A percentile compares a stretch with the other conserved stretches of the same genome.
Evolutionary conservation across 495 filamentous ascomycete genomes (phyloP).

Genomic region (Podospora pseudopauciseta): DNA sequence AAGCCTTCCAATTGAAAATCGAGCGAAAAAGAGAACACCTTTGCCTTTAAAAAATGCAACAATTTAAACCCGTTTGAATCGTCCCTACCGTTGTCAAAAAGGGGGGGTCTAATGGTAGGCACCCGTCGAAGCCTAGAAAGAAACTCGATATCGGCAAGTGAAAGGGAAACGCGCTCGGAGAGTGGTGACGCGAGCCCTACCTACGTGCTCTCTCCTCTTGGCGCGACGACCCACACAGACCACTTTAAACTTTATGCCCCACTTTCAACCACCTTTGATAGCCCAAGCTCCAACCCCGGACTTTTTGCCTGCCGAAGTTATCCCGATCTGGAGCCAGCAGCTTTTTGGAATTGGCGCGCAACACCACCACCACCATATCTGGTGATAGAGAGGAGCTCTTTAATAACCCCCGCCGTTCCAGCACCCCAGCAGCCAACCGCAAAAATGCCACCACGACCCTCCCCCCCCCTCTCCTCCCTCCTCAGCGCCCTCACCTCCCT

Average conservation of each 20-base stretch:
- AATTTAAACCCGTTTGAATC: not conserved
- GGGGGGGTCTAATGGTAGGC: not conserved
- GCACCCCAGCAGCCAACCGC: conserved; percentile 9
- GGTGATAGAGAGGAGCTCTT: not conserved
- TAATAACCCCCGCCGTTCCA: conserved; percentile 10
- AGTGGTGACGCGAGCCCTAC: not conserved
- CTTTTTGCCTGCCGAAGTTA: not conserved
- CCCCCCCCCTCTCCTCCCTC: conserved; percentile 37
- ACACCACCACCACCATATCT: not conserved
- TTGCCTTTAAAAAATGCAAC: not conserved
- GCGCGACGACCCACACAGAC: not conserved
- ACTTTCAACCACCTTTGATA: not conserved
- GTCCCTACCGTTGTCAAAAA: not conserved
- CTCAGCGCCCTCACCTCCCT: conserved; percentile 42
- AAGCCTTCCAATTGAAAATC: not conserved
- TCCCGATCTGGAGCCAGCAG: not conserved
- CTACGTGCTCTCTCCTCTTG: not conserved
- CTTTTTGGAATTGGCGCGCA: not conserved
- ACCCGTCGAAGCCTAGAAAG: not conserved
- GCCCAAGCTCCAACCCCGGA: no score
- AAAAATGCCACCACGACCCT: conserved; percentile 35
- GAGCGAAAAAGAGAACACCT: not conserved
- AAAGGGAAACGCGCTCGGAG: not conserved
- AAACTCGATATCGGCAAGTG: not conserved
- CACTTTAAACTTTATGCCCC: not conserved